These are phyloP conservation scores for Alnus rubra DNA, from an alignment of 306 rosid species.

Conservation along the genomic window DNA sequence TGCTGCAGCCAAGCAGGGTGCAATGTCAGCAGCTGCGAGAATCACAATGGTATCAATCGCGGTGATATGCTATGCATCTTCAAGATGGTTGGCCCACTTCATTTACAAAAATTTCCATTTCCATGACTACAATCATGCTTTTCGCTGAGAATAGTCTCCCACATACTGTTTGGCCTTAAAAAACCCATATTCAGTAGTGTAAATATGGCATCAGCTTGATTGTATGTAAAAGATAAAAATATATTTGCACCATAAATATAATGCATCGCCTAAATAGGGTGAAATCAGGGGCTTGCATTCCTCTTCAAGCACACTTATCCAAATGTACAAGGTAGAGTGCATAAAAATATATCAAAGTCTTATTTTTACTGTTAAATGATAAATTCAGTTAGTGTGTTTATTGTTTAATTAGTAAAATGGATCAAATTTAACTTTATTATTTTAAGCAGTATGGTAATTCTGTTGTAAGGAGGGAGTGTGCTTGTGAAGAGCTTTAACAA, in stretches of 20 bases:
- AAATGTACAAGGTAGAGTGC: too few species aligned
- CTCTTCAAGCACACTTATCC: too few species aligned
- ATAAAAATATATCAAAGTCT: too few species aligned
- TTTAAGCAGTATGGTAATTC: neutral
- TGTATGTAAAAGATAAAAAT: slow-evolving; percentile 4
- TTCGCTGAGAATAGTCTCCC: slow-evolving; percentile 35
- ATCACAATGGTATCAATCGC: slow-evolving; percentile 53
- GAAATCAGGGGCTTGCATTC: neutral
- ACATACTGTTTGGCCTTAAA: neutral
- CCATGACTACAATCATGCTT: slow-evolving; percentile 81
- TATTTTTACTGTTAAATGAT: neutral
- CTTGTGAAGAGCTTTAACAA: slow-evolving; percentile 30
- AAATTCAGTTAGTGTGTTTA: neutral
- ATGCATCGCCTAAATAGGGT: neutral
- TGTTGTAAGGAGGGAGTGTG: slow-evolving; percentile 22
- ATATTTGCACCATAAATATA: neutral
- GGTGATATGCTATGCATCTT: slow-evolving; percentile 62
- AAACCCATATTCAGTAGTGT: neutral
- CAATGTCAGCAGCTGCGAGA: slow-evolving; percentile 42
- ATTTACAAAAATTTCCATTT: slow-evolving; percentile 73
- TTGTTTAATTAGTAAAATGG: too few species aligned
- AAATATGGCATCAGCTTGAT: neutral
- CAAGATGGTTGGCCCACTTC: slow-evolving; percentile 73
- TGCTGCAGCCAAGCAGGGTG: slow-evolving; percentile 59
- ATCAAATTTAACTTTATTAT: neutral